Evolutionary conservation across 2,329 filamentous ascomycete genomes (phyloP).

Genomic region (Fusarium beomiforme): DNA sequence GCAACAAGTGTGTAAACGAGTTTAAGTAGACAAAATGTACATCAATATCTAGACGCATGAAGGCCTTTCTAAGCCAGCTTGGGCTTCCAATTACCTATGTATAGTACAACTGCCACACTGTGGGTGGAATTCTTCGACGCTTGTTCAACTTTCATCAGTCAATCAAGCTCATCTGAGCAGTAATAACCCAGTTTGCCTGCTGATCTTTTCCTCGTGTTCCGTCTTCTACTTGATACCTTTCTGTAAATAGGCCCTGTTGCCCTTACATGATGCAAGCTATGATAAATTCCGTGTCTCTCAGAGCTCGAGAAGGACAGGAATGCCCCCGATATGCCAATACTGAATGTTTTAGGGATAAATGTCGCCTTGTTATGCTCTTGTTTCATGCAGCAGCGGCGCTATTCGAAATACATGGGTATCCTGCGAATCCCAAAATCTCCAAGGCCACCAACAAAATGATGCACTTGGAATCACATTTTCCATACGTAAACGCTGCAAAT

Average conservation of each 20-base stretch:
- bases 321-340: not conserved
- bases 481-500: constrained; percentile 20
- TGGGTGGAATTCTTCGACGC: not conserved
- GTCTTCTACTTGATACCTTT: constrained; percentile 2
- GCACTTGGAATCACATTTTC: constrained; percentile 8
- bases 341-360: not conserved
- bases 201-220: not conserved
- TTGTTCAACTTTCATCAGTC: not conserved
- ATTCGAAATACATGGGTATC: constrained; percentile 36
- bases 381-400: constrained; percentile 27
- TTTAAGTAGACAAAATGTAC: not conserved
- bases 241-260: constrained; percentile 2
- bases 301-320: not conserved
- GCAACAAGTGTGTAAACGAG: too few species aligned
- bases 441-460: constrained; percentile 17
- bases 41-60: constrained; percentile 7
- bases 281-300: not conserved
- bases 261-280: not conserved
- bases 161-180: constrained; percentile 11
- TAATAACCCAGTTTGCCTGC: constrained; percentile 9
- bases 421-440: constrained; percentile 32
- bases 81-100: constrained; percentile 17
- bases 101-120: constrained; percentile 31
- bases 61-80: not conserved
- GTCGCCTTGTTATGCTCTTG: constrained; percentile 21